Evolutionary conservation across 352 stramenopile species (phyloP), one percentile per base, ranked within the genome.

Genomic region (Saprolegnia diclina): DNA sequence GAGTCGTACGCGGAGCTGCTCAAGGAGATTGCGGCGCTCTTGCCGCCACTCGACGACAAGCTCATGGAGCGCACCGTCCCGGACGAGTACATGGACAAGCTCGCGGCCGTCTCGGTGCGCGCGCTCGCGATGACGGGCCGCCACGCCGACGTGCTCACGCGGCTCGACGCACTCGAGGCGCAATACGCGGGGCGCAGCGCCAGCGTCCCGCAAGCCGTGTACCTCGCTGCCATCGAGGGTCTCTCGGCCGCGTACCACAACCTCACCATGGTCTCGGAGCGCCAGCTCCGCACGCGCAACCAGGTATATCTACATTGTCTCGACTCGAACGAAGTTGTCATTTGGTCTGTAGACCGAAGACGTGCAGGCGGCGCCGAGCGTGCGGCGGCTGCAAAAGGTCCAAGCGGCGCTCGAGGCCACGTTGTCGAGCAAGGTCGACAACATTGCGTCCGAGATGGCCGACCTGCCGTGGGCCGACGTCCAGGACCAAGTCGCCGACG

Each of bases 61-160:
- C 35, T 69, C 26, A 57, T 69, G 40, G 63, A 69, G 37, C 42
- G 63, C 9, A 62, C 53, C 11, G 53, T 69, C 22, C 24, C 45
- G 16, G 11, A 55, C 14, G 63, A 69, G 50, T 50, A 37, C 10
- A n/a, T 69, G 21, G 63, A 69, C 63, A 69, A 69, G 29, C 48
- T 69, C 5, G 63, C 63, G 7, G 63, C 61, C 14, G 63, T 38
- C 10, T 69, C 63, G 4, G 35, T 69, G 0, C 63, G 63, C 5
- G 63, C 63, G 21, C 63, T 83, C 0, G 84, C 84, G 9, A 75
- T 77, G 10, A 81, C 77, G 13, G 84, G 86, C 3, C 69, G 90
- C 6, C 69, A 74, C 22, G 45, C 65, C 16, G 76, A 74, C 19
- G 55, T 86, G 14, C 75, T 91, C 48, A 64, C 67, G 42, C 73